These are phyloP conservation scores for Macrocystidia cucumis DNA, from an alignment of 1,284 basidiomycete genomes.

Conservation along the genomic window DNA sequence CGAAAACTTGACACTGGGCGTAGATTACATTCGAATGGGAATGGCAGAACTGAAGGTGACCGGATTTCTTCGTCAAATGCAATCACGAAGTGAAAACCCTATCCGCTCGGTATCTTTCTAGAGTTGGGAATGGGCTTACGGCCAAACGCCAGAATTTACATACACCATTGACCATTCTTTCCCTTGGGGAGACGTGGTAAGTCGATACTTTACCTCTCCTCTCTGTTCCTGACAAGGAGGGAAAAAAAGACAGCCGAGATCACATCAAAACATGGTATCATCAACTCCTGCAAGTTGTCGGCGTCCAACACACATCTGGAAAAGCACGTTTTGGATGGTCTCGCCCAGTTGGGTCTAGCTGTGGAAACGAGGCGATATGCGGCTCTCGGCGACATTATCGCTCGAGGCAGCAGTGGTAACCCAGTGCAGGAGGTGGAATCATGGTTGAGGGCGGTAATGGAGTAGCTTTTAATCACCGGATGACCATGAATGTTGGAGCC, in stretches of 20 bases:
- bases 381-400: constrained; percentile 32
- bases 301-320: constrained; percentile 14
- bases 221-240: neutral
- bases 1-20: no score
- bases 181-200: constrained; percentile 53
- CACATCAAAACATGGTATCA: constrained; percentile 53
- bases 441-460: constrained; percentile 33
- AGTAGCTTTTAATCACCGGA: no score
- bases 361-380: constrained; percentile 39
- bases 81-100: no score
- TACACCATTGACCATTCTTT: constrained; percentile 45
- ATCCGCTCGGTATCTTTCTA: constrained; percentile 20
- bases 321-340: constrained; percentile 5
- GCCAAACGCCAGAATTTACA: constrained; percentile 92
- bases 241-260: constrained; percentile 36
- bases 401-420: constrained; percentile 10
- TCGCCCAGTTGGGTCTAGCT: constrained; percentile 11
- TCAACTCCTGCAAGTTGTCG: constrained; percentile 40
- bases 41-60: constrained; percentile 68
- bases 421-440: constrained; percentile 24
- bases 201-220: constrained; percentile 15
- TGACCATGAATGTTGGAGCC: no score
- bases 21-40: constrained; percentile 55
- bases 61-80: constrained; percentile 5
- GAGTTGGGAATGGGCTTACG: constrained; percentile 93